Evolutionary conservation across 495 filamentous ascomycete genomes (phyloP), one percentile per base, ranked within the genome.

Genomic region (Ascobolus immersus): DNA sequence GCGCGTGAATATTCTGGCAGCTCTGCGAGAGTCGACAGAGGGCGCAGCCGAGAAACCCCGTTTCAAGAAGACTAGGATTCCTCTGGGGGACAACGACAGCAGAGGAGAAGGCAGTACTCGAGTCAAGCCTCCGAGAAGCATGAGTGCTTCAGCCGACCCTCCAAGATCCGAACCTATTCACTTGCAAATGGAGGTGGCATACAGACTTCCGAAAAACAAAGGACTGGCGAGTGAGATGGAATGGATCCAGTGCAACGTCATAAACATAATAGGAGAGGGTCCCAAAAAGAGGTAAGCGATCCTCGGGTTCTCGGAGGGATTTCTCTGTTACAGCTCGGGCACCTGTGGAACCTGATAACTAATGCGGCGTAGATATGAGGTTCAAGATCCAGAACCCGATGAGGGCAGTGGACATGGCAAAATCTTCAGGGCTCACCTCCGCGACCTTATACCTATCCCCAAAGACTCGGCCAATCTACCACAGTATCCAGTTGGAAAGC

Each of bases 301-400:
- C n/a, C n/a, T n/a, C n/a, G n/a, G n/a, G n/a, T n/a, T n/a, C n/a
- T n/a, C n/a, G n/a, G n/a, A n/a, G n/a, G n/a, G n/a, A n/a, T 28
- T 32, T 14, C 37, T 30, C 21, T 39, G 36, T 21, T 29, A 30
- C 28, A 34, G 23, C 25, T 24, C 26, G 23, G n/a, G 23, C 7
- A 7, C n/a, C 23, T n/a, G 23, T n/a, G 7, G 19, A 18, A 5
- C 23, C 23, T 7, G 23, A 25, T 25, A n/a, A 13, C 11, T 4
- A 26, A 22, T 14, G n/a, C 22, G n/a, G 13, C 4, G 14, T 18
- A 70, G 80, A 38, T 96, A 93, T 56, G 78, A 84, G 50, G 82
- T 99, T 15, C 76, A 89, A 50, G 89, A 99, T 47, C 71, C 77
- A 3, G 84, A 91, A 48, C 77, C 80, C 1, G 81, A 91, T 40